These are phyloP conservation scores for Microcyclosporella mali DNA, from an alignment of 2,329 filamentous ascomycete species.

Conservation along the genomic window DNA sequence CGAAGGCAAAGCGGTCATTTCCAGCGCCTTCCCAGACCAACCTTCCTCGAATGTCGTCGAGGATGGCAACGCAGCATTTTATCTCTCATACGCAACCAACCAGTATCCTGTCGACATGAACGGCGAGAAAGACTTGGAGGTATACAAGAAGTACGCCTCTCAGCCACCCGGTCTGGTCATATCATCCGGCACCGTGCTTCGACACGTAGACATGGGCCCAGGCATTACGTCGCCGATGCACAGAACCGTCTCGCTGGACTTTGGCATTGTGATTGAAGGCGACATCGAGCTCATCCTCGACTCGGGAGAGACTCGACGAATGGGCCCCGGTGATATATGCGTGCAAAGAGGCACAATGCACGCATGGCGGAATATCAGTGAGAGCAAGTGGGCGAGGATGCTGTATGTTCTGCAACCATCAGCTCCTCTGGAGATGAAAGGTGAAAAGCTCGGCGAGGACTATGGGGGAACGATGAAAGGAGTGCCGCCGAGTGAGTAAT, in stretches of 20 bases:
- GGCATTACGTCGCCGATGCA: slow-evolving; percentile 27
- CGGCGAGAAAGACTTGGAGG: slow-evolving; percentile 41
- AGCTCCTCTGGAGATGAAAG: slow-evolving; percentile 22
- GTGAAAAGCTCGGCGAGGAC: slow-evolving; percentile 26
- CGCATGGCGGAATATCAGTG: slow-evolving; percentile 30
- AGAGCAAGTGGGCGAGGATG: slow-evolving; percentile 29
- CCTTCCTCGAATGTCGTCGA: slow-evolving; percentile 29
- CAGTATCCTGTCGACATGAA: slow-evolving; percentile 43
- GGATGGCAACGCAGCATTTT: slow-evolving; percentile 38
- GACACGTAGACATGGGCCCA: slow-evolving; percentile 26
- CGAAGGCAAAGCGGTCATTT: slow-evolving; percentile 28
- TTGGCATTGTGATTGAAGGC: slow-evolving; percentile 30
- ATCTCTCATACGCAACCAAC: slow-evolving; percentile 46
- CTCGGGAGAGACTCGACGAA: slow-evolving; percentile 25
- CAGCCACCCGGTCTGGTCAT: slow-evolving; percentile 45
- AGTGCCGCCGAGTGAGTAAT: slow-evolving; percentile 9
- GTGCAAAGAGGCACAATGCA: slow-evolving; percentile 32
- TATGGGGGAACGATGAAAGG: slow-evolving; percentile 24
- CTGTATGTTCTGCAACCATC: slow-evolving; percentile 29
- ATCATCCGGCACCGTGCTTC: slow-evolving; percentile 41
- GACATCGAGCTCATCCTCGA: slow-evolving; percentile 30
- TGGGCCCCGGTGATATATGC: slow-evolving; percentile 29
- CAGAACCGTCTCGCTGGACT: slow-evolving; percentile 30
- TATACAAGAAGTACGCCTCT: slow-evolving; percentile 40
- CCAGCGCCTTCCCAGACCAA: slow-evolving; percentile 18